Evolutionary conservation across 2,329 filamentous ascomycete genomes (phyloP).

Genomic region (Ceratocystis papillata): DNA sequence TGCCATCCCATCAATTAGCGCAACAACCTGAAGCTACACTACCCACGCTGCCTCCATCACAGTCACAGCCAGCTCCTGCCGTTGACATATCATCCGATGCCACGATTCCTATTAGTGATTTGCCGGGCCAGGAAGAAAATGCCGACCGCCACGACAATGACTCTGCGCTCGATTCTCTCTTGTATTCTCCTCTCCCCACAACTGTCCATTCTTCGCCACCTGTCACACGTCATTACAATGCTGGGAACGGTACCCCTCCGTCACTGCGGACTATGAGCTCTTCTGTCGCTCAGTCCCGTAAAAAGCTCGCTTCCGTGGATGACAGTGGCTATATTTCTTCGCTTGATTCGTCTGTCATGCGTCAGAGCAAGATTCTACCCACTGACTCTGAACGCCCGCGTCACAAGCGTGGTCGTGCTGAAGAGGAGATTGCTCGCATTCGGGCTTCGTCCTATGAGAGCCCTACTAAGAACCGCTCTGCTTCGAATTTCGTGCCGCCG

Average conservation of each 20-base stretch:
- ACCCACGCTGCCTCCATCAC: slow-evolving; percentile 34
- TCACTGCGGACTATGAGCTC: slow-evolving; percentile 49
- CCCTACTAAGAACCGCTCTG: slow-evolving; percentile 58
- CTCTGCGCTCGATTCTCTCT: slow-evolving; percentile 37
- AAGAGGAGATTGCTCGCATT: slow-evolving; percentile 89
- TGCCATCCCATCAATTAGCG: slow-evolving; percentile 10
- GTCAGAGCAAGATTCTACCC: slow-evolving; percentile 57
- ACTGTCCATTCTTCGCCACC: slow-evolving; percentile 87
- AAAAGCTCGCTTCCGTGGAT: slow-evolving; percentile 66
- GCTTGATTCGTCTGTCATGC: slow-evolving; percentile 76
- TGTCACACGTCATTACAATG: slow-evolving; percentile 49
- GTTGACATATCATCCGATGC: slow-evolving; percentile 65
- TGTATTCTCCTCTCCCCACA: slow-evolving; percentile 59
- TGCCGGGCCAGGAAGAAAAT: slow-evolving; percentile 44
- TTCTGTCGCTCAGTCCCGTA: slow-evolving; percentile 56
- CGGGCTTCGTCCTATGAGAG: slow-evolving; percentile 89
- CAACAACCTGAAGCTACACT: slow-evolving; percentile 26
- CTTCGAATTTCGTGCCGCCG: slow-evolving; percentile 40
- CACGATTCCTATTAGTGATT: slow-evolving; percentile 62
- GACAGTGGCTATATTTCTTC: slow-evolving; percentile 98
- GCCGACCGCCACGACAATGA: slow-evolving; percentile 34
- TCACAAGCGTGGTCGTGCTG: slow-evolving; percentile 80
- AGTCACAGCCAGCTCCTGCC: slow-evolving; percentile 32
- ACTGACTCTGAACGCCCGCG: slow-evolving; percentile 71
- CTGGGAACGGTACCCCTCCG: slow-evolving; percentile 64